Evolutionary conservation across 768 basidiomycete genomes (phyloP), one percentile per base, ranked within the genome.

Genomic region (Paxillus ammoniavirescens): DNA sequence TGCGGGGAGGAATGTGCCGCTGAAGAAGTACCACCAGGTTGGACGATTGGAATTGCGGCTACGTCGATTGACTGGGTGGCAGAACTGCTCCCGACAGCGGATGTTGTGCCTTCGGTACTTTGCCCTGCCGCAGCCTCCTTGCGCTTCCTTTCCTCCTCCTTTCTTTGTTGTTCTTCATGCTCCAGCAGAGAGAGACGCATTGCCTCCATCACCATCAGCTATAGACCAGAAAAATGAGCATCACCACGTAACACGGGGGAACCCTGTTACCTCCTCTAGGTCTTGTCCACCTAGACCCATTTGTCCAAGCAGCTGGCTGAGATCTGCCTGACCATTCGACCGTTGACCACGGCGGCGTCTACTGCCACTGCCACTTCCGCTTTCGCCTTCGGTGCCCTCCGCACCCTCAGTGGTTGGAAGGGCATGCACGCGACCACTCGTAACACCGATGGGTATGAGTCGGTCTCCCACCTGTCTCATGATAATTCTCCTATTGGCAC

Each of bases 131-230:
- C 70, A 30, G 69, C 73, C 42, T 76, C 76, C 47, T 75, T 75
- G 71, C 82, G 83, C 63, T 73, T 80, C 70, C 81, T 84, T 68
- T 88, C 83, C 62, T 84, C 87, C 52, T 90, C 83, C 64, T 82
- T 85, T 62, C 84, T 80, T 66, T 93, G 92, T 51, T 93, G 90
- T 63, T 93, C 93, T 72, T 98, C 95, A 64, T 98, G 94, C 53
- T 98, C 96, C 45, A 97, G 68, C 59, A 98, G 76, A 26, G 93
- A 97, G 53, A 97, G 75, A 50, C 96, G 84, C 94, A 99, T 98
- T 5, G 97, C 97, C 73, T 98, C 97, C 91, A 95, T 95, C 50
- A 99, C 77, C 96, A 98, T 98, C 42, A 99, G 73, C 93, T 99
- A 57, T 38, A 26, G 4, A 59, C 43, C 44, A 35, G 44, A 3